These are phyloP conservation scores for Vicia sativa DNA, from an alignment of 306 rosid genomes.

Conservation along the genomic window DNA sequence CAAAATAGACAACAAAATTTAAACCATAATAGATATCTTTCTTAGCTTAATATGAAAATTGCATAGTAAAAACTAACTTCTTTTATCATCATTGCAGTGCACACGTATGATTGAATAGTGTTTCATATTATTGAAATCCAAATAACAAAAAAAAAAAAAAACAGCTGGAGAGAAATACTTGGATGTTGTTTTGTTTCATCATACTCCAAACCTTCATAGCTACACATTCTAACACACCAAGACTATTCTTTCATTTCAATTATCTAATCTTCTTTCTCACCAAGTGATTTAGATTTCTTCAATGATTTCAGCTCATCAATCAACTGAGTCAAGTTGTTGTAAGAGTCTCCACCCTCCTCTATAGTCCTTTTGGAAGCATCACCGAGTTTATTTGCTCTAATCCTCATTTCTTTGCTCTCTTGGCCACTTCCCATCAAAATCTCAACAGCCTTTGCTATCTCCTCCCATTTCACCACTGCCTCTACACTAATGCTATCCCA, in stretches of 20 bases:
- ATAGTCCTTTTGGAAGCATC: conserved; percentile 37
- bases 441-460: conserved; percentile 24
- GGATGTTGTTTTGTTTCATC: no score
- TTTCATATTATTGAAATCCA: no score
- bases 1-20: background rate
- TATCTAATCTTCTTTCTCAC: background rate
- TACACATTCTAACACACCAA: conserved; percentile 2
- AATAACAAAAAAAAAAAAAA: no score
- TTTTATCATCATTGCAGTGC: background rate
- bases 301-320: conserved; percentile 38
- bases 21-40: background rate
- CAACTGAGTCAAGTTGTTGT: conserved; percentile 32
- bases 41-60: background rate
- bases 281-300: conserved; percentile 30
- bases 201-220: no score
- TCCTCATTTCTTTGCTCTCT: conserved; percentile 36
- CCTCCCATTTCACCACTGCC: conserved; percentile 30
- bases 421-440: conserved; percentile 37
- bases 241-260: conserved; percentile 3
- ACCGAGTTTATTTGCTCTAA: conserved; percentile 19
- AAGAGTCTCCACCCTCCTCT: conserved; percentile 37
- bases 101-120: background rate
- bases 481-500: background rate
- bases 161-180: no score
- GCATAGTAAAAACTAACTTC: background rate